A percentile compares a stretch with the other conserved stretches of the same genome.
These are phyloP conservation scores for Claviceps paspali DNA, from an alignment of 2,329 filamentous ascomycete genomes.

Conservation along the genomic window DNA sequence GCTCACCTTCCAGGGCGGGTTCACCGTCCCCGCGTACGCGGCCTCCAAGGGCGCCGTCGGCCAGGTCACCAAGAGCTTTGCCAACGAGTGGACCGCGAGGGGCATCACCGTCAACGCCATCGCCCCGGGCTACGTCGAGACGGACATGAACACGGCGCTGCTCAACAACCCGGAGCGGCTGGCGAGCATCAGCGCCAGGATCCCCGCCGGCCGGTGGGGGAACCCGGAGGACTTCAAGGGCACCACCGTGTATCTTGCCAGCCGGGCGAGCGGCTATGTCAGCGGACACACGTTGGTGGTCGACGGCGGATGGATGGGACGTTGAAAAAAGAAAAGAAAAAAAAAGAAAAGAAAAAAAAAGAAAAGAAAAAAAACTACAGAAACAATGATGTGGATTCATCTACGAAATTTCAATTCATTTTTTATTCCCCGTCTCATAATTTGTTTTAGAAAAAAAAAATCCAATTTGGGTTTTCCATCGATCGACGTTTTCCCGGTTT, in stretches of 20 bases:
- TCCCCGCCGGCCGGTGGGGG: constrained; percentile 76
- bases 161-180: constrained; percentile 56
- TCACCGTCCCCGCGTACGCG: constrained; percentile 80
- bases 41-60: constrained; percentile 74
- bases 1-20: constrained; percentile 70
- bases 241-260: constrained; percentile 60
- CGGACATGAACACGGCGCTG: constrained; percentile 85
- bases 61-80: constrained; percentile 71
- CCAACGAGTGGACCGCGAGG: constrained; percentile 71
- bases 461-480: too few species aligned
- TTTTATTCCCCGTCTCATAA: too few species aligned
- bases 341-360: not conserved
- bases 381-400: too few species aligned
- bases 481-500: too few species aligned
- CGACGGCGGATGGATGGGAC: constrained; percentile 87
- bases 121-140: constrained; percentile 78
- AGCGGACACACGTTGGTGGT: constrained; percentile 70
- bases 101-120: constrained; percentile 80
- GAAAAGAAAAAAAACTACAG: not conserved
- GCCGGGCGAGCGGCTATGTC: constrained; percentile 64
- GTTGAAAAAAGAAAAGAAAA: constrained; percentile 28
- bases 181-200: constrained; percentile 60
- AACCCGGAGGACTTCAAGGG: constrained; percentile 79
- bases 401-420: too few species aligned
- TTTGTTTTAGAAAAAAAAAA: too few species aligned